Conservation (phyloP, 2,329 filamentous ascomycete genomes). For the Talaromyces marneffei region DNA sequence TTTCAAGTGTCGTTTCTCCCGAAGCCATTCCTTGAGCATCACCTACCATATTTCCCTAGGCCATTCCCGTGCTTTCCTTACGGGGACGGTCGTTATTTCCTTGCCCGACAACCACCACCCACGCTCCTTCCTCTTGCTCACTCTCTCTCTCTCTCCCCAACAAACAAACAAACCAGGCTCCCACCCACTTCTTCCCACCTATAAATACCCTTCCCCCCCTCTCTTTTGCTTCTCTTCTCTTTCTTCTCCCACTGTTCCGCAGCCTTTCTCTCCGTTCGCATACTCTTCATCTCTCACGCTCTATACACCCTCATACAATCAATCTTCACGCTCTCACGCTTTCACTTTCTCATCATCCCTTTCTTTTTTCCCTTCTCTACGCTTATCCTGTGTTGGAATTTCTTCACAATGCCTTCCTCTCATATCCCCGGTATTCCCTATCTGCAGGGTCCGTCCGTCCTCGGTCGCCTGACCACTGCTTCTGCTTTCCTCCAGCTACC, state of each 20-base stretch:
- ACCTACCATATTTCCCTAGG: neutral
- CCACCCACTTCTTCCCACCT: no score
- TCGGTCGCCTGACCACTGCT: slow-evolving; percentile 11
- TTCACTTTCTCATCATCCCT: slow-evolving; percentile 3
- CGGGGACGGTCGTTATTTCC: neutral
- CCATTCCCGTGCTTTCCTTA: neutral
- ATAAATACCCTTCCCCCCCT: neutral
- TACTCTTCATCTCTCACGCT: neutral
- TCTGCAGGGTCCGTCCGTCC: neutral
- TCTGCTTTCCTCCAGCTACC: slow-evolving; percentile 14
- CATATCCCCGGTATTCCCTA: slow-evolving; percentile 17
- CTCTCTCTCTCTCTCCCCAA: neutral
- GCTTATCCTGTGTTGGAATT: neutral
- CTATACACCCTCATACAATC: neutral
- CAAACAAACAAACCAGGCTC: neutral
- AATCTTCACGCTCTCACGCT: neutral
- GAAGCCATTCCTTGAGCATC: neutral
- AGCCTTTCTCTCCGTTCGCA: neutral
- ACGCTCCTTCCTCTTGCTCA: neutral
- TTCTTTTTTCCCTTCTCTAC: neutral
- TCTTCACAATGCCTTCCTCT: slow-evolving; percentile 19
- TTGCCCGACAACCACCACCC: neutral
- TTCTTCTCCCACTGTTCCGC: neutral
- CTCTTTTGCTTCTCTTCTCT: slow-evolving; percentile 2
- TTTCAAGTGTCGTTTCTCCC: no score